Percentiles rank a stretch among this genome's conserved stretches.
These are phyloP conservation scores for Microcyclosporella mali DNA, from an alignment of 2,329 filamentous ascomycete genomes.

Conservation along the genomic window DNA sequence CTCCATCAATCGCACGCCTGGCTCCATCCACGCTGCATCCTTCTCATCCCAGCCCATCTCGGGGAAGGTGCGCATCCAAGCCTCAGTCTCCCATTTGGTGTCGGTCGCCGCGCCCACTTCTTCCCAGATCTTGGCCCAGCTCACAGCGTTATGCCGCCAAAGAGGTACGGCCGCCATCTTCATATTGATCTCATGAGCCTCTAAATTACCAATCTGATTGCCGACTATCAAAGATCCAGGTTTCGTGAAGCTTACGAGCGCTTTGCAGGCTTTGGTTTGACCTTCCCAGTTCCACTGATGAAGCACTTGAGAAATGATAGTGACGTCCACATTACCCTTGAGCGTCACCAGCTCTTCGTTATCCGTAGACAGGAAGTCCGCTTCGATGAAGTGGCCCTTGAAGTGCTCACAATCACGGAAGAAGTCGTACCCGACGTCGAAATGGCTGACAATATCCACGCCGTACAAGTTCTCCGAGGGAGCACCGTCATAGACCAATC, in stretches of 20 bases:
- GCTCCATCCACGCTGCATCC: constrained; percentile 7
- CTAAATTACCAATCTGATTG: constrained; percentile 32
- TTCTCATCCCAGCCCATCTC: constrained; percentile 4
- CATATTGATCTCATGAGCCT: constrained; percentile 19
- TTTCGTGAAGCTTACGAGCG: constrained; percentile 28
- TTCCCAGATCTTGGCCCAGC: constrained; percentile 34
- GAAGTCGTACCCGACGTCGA: constrained; percentile 31
- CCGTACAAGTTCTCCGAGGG: constrained; percentile 27
- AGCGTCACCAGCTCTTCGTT: constrained; percentile 28
- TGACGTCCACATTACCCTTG: constrained; percentile 34
- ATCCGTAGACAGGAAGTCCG: constrained; percentile 6
- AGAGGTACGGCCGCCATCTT: constrained; percentile 3
- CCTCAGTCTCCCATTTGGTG: constrained; percentile 28
- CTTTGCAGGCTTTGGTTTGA: constrained; percentile 33
- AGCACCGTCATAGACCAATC: constrained; percentile 31
- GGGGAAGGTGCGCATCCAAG: constrained; percentile 7
- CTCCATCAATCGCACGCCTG: constrained; percentile 6
- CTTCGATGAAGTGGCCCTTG: constrained; percentile 27
- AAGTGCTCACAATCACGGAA: constrained; percentile 32
- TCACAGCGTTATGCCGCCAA: constrained; percentile 33
- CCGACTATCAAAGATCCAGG: constrained; percentile 34
- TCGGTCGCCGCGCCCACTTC: constrained; percentile 33
- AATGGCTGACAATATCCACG: constrained; percentile 27
- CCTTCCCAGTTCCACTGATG: constrained; percentile 38
- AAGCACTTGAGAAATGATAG: constrained; percentile 37